A percentile compares a stretch with the other conserved stretches of the same genome.
Evolutionary conservation across 2,329 filamentous ascomycete genomes (phyloP).

Genomic region (Chaetomium sp.): DNA sequence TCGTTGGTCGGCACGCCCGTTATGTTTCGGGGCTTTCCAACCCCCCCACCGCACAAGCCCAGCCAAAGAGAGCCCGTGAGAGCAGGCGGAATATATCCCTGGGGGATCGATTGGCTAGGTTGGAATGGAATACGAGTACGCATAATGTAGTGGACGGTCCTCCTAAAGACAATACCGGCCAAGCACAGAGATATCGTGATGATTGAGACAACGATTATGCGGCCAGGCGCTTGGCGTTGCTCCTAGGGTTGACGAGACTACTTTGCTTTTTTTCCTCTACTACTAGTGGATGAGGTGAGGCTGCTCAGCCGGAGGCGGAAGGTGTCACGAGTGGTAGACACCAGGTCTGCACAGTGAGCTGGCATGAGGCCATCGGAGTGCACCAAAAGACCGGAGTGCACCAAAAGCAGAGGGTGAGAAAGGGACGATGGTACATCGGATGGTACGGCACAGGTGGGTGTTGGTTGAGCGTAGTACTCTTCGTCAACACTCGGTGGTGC

Average conservation of each 20-base stretch:
- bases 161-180: background rate
- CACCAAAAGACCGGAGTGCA: background rate
- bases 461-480: background rate
- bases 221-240: background rate
- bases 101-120: too few relatives aligned
- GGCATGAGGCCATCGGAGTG: background rate
- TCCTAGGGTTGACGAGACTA: background rate
- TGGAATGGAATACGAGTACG: background rate
- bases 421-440: background rate
- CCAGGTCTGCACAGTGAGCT: constrained; percentile 10
- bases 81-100: too few relatives aligned
- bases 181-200: background rate
- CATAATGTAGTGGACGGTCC: background rate
- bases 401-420: background rate
- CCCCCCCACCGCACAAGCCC: too few relatives aligned
- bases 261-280: background rate
- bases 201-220: background rate
- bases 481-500: background rate
- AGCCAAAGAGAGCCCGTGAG: too few relatives aligned
- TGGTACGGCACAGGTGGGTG: background rate
- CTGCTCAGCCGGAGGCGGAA: constrained; percentile 2
- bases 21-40: background rate
- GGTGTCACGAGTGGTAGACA: background rate
- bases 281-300: background rate
- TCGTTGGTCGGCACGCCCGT: background rate